phyloP scores from a whole-genome alignment of 345 rosid species.

The Erucastrum elatum region DNA sequence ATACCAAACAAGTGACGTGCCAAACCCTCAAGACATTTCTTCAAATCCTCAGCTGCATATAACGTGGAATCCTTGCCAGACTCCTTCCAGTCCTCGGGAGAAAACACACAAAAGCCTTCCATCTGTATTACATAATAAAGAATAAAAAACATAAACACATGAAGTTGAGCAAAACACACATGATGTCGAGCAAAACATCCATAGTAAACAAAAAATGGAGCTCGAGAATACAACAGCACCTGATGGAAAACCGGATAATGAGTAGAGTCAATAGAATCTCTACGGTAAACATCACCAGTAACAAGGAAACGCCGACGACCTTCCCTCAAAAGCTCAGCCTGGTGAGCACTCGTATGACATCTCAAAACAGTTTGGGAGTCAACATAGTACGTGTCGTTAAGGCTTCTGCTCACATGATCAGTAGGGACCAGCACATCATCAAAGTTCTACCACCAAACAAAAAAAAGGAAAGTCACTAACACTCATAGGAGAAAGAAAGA shows the following conservation, averaged over 20 bases:
- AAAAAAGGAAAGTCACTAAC: background rate
- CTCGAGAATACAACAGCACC: slow-evolving; percentile 48
- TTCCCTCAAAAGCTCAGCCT: slow-evolving; percentile 83
- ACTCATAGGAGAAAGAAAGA: background rate
- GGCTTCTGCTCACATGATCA: slow-evolving; percentile 93
- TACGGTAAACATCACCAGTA: slow-evolving; percentile 92
- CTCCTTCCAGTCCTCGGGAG: slow-evolving; percentile 72
- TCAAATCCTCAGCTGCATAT: slow-evolving; percentile 83
- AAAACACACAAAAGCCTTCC: slow-evolving; percentile 93
- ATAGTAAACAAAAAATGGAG: too few relatives aligned
- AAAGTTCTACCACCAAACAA: slow-evolving; percentile 62
- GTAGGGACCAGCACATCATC: slow-evolving; percentile 98
- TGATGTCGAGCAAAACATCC: slow-evolving; percentile 8
- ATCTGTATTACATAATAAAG: slow-evolving; percentile 47
- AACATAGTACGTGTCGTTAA: slow-evolving; percentile 88
- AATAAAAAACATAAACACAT: background rate
- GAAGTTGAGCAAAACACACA: too few relatives aligned
- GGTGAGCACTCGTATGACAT: slow-evolving; percentile 99
- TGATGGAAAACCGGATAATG: slow-evolving; percentile 98
- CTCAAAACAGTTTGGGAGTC: slow-evolving; percentile 90
- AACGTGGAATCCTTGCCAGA: slow-evolving; percentile 69
- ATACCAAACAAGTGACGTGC: slow-evolving; percentile 87
- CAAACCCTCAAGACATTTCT: slow-evolving; percentile 95
- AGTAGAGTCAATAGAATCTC: slow-evolving; percentile 97
- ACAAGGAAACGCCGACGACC: slow-evolving; percentile 88